These are phyloP conservation scores for Pittosporum tobira DNA, from an alignment of 129 eudicot species.

Conservation along the genomic window DNA sequence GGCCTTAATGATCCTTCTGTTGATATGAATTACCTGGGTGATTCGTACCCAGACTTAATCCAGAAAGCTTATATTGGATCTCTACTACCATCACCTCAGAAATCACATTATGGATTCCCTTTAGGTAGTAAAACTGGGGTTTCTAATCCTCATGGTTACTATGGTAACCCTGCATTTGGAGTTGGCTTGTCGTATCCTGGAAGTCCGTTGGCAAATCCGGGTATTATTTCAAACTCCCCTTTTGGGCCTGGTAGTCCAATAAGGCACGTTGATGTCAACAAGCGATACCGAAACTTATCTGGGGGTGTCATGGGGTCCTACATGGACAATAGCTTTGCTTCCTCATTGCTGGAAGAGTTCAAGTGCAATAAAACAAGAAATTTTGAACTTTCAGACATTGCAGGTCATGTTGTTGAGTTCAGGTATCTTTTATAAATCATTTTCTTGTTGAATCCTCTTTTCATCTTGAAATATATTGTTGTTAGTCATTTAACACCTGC, in stretches of 20 bases:
- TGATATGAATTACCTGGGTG: conserved; percentile 47
- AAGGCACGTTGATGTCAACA: conserved; percentile 61
- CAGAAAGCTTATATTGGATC: conserved; percentile 83
- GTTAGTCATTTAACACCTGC: neutral
- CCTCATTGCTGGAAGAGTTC: conserved; percentile 84
- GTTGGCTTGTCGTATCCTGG: conserved; percentile 86
- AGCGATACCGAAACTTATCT: conserved; percentile 54
- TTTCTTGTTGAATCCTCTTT: neutral
- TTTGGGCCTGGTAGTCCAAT: conserved; percentile 86
- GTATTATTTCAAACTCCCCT: conserved; percentile 60
- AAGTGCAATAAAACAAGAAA: conserved; percentile 84
- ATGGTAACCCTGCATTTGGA: conserved; percentile 72
- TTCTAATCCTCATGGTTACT: conserved; percentile 74
- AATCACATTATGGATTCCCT: conserved; percentile 58
- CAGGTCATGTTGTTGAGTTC: conserved; percentile 92
- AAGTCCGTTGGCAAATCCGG: conserved; percentile 76
- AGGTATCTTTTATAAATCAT: conserved; percentile 36
- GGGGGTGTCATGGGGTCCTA: conserved; percentile 69
- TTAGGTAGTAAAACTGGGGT: conserved; percentile 40
- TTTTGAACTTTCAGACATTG: conserved; percentile 87
- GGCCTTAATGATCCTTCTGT: conserved; percentile 52
- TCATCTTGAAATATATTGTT: neutral
- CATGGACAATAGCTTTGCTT: conserved; percentile 51
- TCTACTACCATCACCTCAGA: conserved; percentile 64
- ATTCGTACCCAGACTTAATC: conserved; percentile 62